phyloP scores from a whole-genome alignment of 176 grass and related monocot genomes.

The Urochloa ruziziensis region DNA sequence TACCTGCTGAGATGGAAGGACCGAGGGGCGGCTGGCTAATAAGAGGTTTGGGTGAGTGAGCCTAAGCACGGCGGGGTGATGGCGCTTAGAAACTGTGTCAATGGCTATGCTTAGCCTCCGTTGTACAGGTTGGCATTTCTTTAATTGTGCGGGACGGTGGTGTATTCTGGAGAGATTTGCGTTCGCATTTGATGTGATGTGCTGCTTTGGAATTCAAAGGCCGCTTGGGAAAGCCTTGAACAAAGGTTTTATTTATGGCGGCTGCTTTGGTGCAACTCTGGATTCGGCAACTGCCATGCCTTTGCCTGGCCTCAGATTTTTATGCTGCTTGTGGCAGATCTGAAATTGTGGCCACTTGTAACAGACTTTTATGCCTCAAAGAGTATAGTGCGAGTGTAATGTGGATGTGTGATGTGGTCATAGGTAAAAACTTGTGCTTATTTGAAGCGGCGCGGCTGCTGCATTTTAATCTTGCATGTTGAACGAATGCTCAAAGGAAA shows the following conservation, averaged over 20 bases:
- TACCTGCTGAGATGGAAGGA: background rate
- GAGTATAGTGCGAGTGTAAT: too few species aligned
- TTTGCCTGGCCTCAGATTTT: background rate
- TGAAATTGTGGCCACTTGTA: background rate
- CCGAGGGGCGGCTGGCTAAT: background rate
- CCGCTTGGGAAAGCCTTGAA: background rate
- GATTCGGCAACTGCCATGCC: background rate
- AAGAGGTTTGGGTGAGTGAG: conserved; percentile 17
- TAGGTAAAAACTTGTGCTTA: background rate
- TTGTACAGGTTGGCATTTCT: conserved; percentile 31
- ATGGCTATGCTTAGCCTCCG: background rate
- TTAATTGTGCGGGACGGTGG: background rate
- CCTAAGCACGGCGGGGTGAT: background rate
- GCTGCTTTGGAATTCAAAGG: background rate
- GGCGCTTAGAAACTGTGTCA: background rate
- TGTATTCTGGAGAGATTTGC: background rate
- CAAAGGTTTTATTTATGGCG: background rate
- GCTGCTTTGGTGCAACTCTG: background rate
- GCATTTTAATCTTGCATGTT: background rate
- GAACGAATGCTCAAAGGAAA: background rate
- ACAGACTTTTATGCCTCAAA: too few species aligned
- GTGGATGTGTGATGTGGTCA: background rate
- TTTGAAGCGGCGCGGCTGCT: background rate
- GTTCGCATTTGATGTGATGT: background rate
- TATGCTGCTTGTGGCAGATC: background rate